These are phyloP conservation scores for Talinum fruticosum DNA, from an alignment of 148 eudicot species.

Conservation along the genomic window DNA sequence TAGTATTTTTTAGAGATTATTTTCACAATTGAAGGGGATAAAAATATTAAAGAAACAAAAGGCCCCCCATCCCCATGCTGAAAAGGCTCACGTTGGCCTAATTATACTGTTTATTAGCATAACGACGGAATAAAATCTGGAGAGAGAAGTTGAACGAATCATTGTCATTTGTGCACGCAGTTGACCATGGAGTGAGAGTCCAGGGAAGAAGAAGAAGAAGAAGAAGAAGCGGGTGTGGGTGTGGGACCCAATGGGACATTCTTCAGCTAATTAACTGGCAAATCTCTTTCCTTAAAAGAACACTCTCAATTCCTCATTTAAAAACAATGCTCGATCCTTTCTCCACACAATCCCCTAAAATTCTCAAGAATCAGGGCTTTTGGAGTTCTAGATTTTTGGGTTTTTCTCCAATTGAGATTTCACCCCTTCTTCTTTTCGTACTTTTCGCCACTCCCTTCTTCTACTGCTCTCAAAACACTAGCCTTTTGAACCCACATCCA, in stretches of 20 bases:
- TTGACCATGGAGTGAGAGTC: slow-evolving; percentile 17
- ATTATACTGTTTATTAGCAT: neutral
- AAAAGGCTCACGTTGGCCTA: neutral
- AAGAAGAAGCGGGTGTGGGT: neutral
- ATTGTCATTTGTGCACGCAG: slow-evolving; percentile 21
- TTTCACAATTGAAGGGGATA: neutral
- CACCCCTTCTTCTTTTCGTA: no score
- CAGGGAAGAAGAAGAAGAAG: neutral
- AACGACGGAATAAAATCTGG: neutral
- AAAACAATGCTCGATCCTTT: neutral
- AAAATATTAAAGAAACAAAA: neutral
- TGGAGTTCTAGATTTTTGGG: neutral
- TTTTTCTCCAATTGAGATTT: neutral
- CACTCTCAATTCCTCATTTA: neutral
- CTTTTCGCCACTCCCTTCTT: neutral
- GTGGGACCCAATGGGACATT: slow-evolving; percentile 15
- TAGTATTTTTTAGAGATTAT: neutral
- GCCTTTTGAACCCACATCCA: neutral
- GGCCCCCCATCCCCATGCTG: no score
- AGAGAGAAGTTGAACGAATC: slow-evolving; percentile 11
- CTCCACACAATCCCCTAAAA: neutral
- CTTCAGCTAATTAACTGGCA: neutral
- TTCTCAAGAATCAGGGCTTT: neutral
- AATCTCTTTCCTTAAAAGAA: slow-evolving; percentile 11
- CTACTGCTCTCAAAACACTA: neutral